Evolutionary conservation across 2,329 filamentous ascomycete species (phyloP).

Genomic region (Pseudogymnoascus sp.): DNA sequence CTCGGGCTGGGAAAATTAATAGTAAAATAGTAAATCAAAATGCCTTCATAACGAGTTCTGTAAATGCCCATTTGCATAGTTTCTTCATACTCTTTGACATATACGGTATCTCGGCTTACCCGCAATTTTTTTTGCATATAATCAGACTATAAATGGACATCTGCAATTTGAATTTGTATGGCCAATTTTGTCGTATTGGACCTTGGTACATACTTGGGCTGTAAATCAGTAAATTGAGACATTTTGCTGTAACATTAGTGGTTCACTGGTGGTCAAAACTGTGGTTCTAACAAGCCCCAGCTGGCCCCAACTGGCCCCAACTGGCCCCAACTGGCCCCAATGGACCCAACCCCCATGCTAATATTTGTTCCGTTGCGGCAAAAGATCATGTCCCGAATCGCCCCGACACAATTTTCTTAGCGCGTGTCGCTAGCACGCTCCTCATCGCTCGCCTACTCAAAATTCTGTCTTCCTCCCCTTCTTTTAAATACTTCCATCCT

Average conservation of each 20-base stretch:
- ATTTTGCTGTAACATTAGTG: constrained; percentile 4
- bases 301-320: neutral
- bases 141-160: constrained; percentile 3
- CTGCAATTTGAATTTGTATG: neutral
- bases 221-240: neutral
- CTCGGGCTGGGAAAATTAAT: neutral
- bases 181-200: neutral
- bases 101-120: neutral
- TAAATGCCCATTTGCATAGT: neutral
- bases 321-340: neutral
- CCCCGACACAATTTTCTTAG: constrained; percentile 6
- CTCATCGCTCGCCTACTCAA: constrained; percentile 9
- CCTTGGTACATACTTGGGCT: neutral
- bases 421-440: constrained; percentile 4
- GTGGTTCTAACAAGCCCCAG: neutral
- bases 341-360: neutral
- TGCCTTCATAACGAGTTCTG: neutral
- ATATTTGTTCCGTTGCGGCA: constrained; percentile 2
- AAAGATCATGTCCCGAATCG: constrained; percentile 5
- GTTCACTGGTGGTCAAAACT: neutral
- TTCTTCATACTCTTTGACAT: neutral
- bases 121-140: neutral
- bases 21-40: neutral
- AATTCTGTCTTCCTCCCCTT: constrained; percentile 16
- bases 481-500: constrained; percentile 13